Conservation (phyloP, 441 rosid genomes). For the Syzygium syzygioides region DNA sequence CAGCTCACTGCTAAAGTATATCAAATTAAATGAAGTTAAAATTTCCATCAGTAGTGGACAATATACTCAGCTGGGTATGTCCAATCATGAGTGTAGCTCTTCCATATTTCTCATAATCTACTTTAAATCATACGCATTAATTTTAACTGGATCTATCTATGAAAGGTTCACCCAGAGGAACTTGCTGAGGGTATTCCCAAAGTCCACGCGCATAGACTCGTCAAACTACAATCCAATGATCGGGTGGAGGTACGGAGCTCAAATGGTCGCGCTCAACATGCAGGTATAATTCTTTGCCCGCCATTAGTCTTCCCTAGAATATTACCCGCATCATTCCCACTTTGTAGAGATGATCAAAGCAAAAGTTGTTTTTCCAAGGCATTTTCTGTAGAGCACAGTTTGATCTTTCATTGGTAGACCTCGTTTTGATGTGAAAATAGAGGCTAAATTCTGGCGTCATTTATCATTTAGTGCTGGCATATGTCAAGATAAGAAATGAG, state of each 20-base stretch:
- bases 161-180: conserved; percentile 2
- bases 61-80: background rate
- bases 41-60: background rate
- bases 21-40: background rate
- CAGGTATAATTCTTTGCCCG: background rate
- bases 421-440: background rate
- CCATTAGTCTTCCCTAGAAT: too few species aligned
- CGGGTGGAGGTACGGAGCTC: conserved; percentile 13
- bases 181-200: conserved; percentile 4
- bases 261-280: conserved; percentile 12
- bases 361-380: background rate
- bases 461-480: background rate
- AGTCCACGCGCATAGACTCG: background rate
- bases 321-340: background rate
- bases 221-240: background rate
- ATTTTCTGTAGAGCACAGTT: background rate
- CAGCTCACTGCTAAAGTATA: background rate
- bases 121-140: background rate
- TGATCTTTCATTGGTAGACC: background rate
- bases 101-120: background rate
- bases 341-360: background rate
- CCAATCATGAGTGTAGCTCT: background rate
- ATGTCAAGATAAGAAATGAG: background rate
- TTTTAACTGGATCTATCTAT: background rate
- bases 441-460: background rate